These are phyloP conservation scores for Hygrophorus pudorinus DNA, from an alignment of 768 basidiomycete genomes.

Conservation along the genomic window DNA sequence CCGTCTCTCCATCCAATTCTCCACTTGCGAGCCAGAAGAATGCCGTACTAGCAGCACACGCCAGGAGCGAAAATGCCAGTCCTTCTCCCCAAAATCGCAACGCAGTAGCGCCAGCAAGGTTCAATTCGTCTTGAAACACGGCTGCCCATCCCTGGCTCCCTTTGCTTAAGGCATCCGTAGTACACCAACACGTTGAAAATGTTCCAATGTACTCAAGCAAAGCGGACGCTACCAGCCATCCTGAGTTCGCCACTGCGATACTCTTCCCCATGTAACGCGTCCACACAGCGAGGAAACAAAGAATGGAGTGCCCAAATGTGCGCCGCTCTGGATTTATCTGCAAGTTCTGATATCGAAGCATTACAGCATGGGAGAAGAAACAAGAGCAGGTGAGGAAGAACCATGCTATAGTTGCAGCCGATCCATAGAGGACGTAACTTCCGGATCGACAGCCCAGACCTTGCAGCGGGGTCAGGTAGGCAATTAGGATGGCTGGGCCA, in stretches of 20 bases:
- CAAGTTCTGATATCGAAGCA: conserved; percentile 1
- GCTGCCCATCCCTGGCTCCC: not conserved
- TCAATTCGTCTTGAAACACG: not conserved
- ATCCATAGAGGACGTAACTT: conserved; percentile 19
- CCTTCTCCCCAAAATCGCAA: not conserved
- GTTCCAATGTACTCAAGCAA: conserved; percentile 10
- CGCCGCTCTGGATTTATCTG: no score
- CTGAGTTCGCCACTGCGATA: conserved; percentile 8
- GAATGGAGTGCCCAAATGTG: not conserved
- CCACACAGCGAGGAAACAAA: conserved; percentile 5
- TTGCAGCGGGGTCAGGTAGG: conserved; percentile 33
- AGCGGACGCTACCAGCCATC: conserved; percentile 10
- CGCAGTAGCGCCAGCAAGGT: not conserved
- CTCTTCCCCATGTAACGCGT: conserved; percentile 6
- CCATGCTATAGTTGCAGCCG: conserved; percentile 19
- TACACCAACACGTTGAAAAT: conserved; percentile 12
- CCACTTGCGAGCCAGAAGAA: not conserved
- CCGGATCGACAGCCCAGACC: conserved; percentile 25
- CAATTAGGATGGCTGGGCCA: conserved; percentile 36
- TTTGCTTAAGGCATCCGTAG: conserved; percentile 4
- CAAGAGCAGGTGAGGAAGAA: conserved; percentile 18
- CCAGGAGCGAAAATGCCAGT: not conserved
- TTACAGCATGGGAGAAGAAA: conserved; percentile 8
- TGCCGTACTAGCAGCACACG: not conserved
- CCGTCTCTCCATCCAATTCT: no score